A percentile compares a stretch with the other conserved stretches of the same genome.
These are phyloP conservation scores for Dictyostelium purpureum DNA, from an alignment of 78 protist genomes.

Conservation along the genomic window DNA sequence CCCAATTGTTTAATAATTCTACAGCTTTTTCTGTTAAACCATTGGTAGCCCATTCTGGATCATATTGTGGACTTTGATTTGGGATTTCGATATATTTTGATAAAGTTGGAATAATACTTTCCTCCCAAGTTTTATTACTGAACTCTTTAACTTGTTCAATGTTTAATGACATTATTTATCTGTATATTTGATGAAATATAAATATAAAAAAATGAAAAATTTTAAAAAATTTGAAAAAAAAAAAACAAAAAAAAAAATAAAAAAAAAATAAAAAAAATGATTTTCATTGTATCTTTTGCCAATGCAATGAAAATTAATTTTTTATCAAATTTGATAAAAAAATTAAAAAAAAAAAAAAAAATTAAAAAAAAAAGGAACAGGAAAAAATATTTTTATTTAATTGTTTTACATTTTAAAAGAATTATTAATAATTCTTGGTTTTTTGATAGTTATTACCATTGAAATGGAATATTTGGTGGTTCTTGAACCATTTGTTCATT, in stretches of 20 bases:
- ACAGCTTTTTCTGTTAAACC: slow-evolving; percentile 86
- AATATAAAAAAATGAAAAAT: not conserved
- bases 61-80: slow-evolving; percentile 88
- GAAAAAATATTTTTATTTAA: too few relatives aligned
- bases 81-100: slow-evolving; percentile 82
- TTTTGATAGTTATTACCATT: too few relatives aligned
- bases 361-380: too few relatives aligned
- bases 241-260: not conserved
- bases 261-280: not conserved
- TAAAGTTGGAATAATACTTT: slow-evolving; percentile 57
- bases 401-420: too few relatives aligned
- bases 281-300: too few relatives aligned
- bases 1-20: slow-evolving; percentile 78
- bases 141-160: slow-evolving; percentile 41
- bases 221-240: not conserved
- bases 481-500: too few relatives aligned
- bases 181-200: not conserved
- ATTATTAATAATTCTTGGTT: too few relatives aligned
- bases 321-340: too few relatives aligned
- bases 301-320: too few relatives aligned
- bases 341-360: too few relatives aligned
- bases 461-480: too few relatives aligned
- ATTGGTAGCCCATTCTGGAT: slow-evolving; percentile 87
- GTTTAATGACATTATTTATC: slow-evolving; percentile 34
- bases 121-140: slow-evolving; percentile 52